Conservation (phyloP, 169 alveolate species). For the Ophryocystis elektroscirrha region DNA sequence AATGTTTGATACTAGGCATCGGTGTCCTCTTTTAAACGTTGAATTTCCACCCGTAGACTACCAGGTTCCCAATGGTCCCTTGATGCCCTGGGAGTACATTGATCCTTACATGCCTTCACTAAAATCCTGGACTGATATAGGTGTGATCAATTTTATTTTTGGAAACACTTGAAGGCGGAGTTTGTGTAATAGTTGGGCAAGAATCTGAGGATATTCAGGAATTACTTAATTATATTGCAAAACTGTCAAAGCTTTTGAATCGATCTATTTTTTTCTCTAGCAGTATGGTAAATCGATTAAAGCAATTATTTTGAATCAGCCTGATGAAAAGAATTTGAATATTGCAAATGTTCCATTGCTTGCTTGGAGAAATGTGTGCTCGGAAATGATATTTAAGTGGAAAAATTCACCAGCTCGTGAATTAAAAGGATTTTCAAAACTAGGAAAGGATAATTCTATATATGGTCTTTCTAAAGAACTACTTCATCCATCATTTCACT, state of each 20-base stretch:
- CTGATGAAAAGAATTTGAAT: conserved; percentile 31
- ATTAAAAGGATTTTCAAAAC: conserved; percentile 31
- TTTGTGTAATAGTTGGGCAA: conserved; percentile 31
- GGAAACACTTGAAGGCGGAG: too few species aligned
- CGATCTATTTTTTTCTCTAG: conserved; percentile 31
- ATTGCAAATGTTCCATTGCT: conserved; percentile 38
- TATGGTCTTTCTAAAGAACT: conserved; percentile 37
- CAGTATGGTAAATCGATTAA: too few species aligned
- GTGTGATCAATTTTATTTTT: too few species aligned
- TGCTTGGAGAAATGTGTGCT: conserved; percentile 38
- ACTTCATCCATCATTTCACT: conserved; percentile 39
- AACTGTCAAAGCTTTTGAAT: conserved; percentile 15
- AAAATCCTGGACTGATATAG: conserved; percentile 29
- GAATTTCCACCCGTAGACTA: too few species aligned
- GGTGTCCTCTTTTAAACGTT: too few species aligned
- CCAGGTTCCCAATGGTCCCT: conserved; percentile 37
- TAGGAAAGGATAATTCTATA: conserved; percentile 34
- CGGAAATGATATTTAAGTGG: conserved; percentile 40
- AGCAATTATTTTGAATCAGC: too few species aligned
- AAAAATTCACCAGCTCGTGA: conserved; percentile 27
- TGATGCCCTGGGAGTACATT: conserved; percentile 27
- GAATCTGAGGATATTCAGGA: conserved; percentile 34
- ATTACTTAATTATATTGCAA: conserved; percentile 14
- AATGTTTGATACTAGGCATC: too few species aligned
- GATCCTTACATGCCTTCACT: conserved; percentile 39